Evolutionary conservation across 2,329 filamentous ascomycete species (phyloP).

Genomic region (Emmonsiellopsis sp.): DNA sequence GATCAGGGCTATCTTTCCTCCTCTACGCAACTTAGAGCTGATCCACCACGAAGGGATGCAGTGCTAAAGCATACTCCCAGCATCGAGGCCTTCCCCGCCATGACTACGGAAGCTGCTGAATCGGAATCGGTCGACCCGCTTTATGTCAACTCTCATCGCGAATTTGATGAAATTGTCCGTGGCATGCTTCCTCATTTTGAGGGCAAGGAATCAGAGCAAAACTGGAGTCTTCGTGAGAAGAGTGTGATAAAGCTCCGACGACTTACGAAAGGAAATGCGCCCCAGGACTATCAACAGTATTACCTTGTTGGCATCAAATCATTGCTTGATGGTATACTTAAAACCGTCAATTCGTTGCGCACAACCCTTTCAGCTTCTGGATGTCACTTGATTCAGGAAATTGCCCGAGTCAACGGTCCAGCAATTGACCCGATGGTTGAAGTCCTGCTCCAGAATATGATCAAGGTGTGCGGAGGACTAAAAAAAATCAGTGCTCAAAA

Average conservation of each 20-base stretch:
- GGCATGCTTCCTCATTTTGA: constrained; percentile 78
- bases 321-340: constrained; percentile 80
- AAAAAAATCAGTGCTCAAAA: constrained; percentile 89
- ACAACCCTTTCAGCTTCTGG: constrained; percentile 86
- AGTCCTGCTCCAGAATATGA: constrained; percentile 75
- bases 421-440: constrained; percentile 83
- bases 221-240: constrained; percentile 84
- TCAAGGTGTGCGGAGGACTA: constrained; percentile 81
- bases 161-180: constrained; percentile 78
- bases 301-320: constrained; percentile 64
- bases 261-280: constrained; percentile 74
- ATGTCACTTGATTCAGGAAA: constrained; percentile 74
- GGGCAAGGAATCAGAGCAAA: constrained; percentile 79
- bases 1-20: constrained; percentile 5
- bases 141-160: constrained; percentile 73
- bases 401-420: constrained; percentile 66
- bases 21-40: constrained; percentile 1
- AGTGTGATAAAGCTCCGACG: constrained; percentile 66
- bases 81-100: constrained; percentile 9
- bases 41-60: constrained; percentile 8
- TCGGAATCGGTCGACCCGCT: constrained; percentile 66
- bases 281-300: constrained; percentile 61
- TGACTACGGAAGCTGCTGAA: constrained; percentile 36
- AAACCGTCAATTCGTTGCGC: constrained; percentile 70
- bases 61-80: constrained; percentile 9